phyloP scores from a whole-genome alignment of 352 stramenopile genomes.

The Phytophthora meadii region DNA sequence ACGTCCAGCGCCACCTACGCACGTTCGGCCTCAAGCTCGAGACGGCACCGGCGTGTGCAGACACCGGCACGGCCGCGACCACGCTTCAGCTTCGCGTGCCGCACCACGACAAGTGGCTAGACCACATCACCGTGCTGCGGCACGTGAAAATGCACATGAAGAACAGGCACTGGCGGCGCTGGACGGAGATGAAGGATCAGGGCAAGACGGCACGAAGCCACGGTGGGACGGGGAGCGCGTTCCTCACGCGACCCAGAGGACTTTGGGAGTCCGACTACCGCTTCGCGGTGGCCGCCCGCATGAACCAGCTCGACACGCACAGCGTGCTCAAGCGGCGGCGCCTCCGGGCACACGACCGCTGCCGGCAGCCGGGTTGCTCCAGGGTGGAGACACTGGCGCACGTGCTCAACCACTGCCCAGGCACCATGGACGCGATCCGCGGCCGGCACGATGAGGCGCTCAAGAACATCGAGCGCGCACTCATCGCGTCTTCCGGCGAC shows the following conservation, averaged over 20 bases:
- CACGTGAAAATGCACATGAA: conserved; percentile 26
- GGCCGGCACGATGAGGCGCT: conserved; percentile 20
- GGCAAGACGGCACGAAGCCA: conserved; percentile 2
- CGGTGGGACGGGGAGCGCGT: conserved; percentile 14
- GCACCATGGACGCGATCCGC: conserved; percentile 12
- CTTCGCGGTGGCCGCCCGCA: conserved; percentile 15
- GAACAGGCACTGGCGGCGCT: conserved; percentile 2
- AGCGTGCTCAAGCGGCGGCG: conserved; percentile 10
- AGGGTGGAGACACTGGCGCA: conserved; percentile 6
- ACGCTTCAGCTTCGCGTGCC: conserved; percentile 18
- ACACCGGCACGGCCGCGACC: not conserved
- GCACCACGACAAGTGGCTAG: conserved; percentile 8
- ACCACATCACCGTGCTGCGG: conserved; percentile 10
- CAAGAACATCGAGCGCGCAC: conserved; percentile 16
- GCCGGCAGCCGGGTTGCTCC: conserved; percentile 5
- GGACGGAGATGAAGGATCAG: conserved; percentile 5
- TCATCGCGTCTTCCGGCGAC: conserved; percentile 3
- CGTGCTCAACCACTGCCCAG: conserved; percentile 20
- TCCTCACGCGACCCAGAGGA: conserved; percentile 8
- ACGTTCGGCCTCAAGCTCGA: conserved; percentile 6
- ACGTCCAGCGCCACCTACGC: conserved; percentile 4
- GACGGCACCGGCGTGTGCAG: not conserved
- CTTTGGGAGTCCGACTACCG: conserved; percentile 26
- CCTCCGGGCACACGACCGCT: conserved; percentile 2
- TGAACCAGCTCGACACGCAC: conserved; percentile 16